Evolutionary conservation across 192 early-diverging fungal genomes (phyloP).

Genomic region (Diversispora eburnea): DNA sequence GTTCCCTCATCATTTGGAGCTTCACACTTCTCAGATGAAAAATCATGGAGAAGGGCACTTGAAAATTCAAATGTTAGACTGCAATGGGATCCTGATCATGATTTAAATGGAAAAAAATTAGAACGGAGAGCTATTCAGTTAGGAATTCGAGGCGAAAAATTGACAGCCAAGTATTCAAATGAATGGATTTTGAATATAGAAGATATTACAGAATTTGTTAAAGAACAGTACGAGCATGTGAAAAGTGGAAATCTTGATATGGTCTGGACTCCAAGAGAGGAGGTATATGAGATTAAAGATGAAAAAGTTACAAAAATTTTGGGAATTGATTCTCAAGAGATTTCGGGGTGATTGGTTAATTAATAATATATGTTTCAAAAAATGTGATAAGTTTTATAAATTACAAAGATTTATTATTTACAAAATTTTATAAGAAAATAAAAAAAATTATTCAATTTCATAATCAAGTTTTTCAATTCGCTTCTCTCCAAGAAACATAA

Average conservation of each 20-base stretch:
- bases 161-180: slow-evolving; percentile 23
- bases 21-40: background rate
- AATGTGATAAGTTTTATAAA: too few relatives aligned
- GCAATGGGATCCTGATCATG: slow-evolving; percentile 51
- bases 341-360: too few relatives aligned
- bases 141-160: slow-evolving; percentile 33
- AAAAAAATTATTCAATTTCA: background rate
- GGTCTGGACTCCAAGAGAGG: background rate
- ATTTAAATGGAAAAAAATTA: slow-evolving; percentile 30
- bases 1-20: slow-evolving; percentile 14
- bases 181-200: slow-evolving; percentile 39
- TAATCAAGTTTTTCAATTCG: background rate
- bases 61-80: slow-evolving; percentile 36
- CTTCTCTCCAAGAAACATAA: slow-evolving; percentile 72
- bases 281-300: too few relatives aligned
- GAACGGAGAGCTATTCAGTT: slow-evolving; percentile 43
- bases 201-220: slow-evolving; percentile 41
- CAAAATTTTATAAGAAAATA: too few relatives aligned
- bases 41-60: slow-evolving; percentile 16
- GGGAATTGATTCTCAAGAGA: too few relatives aligned
- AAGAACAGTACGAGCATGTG: slow-evolving; percentile 13
- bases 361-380: too few relatives aligned
- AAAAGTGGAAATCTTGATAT: background rate
- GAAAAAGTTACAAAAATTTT: too few relatives aligned
- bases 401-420: too few relatives aligned